Percentiles rank a stretch among this genome's conserved stretches.
Conservation (phyloP, 2,329 filamentous ascomycete genomes). For the Fusarium begoniae region DNA sequence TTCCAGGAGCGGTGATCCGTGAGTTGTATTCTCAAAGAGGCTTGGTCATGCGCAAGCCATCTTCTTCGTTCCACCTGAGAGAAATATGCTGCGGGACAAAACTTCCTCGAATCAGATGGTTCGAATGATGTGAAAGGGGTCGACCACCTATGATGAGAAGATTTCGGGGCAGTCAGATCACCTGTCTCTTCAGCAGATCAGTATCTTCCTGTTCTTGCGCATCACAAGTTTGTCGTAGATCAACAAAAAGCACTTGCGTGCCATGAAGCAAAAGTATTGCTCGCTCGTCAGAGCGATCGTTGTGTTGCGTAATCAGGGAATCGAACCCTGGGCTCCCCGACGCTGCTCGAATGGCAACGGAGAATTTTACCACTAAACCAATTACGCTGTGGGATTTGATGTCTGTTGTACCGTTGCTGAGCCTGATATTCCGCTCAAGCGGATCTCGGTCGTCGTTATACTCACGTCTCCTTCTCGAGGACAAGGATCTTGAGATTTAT, state of each 20-base stretch:
- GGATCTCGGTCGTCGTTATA: neutral
- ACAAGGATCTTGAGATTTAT: slow-evolving; percentile 11
- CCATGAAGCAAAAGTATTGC: neutral
- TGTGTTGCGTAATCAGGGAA: slow-evolving; percentile 26
- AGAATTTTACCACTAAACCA: slow-evolving; percentile 24
- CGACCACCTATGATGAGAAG: neutral
- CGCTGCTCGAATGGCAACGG: slow-evolving; percentile 16
- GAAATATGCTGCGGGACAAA: neutral
- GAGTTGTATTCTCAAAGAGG: slow-evolving; percentile 15
- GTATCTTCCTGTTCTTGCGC: neutral
- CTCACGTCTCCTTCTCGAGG: neutral
- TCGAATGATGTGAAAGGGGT: neutral
- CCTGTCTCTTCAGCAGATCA: no score
- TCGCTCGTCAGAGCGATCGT: fast-evolving
- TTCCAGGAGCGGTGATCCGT: slow-evolving; percentile 7
- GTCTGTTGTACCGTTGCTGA: fast-evolving
- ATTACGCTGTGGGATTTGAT: neutral
- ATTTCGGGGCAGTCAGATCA: neutral
- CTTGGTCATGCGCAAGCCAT: slow-evolving; percentile 28
- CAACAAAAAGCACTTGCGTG: neutral
- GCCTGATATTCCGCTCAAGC: fast-evolving
- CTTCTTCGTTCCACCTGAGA: neutral
- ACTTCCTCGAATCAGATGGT: slow-evolving; percentile 3
- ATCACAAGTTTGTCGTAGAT: neutral
- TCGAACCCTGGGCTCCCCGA: slow-evolving; percentile 30